Conservation (phyloP, 1,139 yeast genomes). For the Yamadazyma sp. region DNA sequence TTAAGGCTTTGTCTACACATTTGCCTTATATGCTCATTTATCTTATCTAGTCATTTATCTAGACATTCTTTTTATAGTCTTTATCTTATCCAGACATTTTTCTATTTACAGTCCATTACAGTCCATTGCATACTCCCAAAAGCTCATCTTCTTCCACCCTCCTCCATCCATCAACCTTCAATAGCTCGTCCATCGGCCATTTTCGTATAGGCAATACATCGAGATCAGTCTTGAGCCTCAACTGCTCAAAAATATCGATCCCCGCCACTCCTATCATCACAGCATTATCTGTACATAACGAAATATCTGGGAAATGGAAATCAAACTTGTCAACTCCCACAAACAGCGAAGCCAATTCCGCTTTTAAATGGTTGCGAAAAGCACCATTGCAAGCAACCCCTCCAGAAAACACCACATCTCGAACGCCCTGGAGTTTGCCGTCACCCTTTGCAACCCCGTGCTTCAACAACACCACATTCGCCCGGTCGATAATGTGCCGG, state of each 20-base stretch:
- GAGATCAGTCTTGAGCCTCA: constrained; percentile 48
- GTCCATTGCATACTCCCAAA: too few species aligned
- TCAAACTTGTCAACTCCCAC: constrained; percentile 10
- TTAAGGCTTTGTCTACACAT: too few species aligned
- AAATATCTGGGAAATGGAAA: constrained; percentile 66
- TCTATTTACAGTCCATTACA: too few species aligned
- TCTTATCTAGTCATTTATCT: too few species aligned
- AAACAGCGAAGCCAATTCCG: constrained; percentile 25
- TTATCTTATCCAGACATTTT: too few species aligned
- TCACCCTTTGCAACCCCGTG: constrained; percentile 29
- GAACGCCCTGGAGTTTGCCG: constrained; percentile 41
- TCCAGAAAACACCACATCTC: constrained; percentile 79
- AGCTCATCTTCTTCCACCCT: constrained; percentile 5
- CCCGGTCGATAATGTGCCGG: constrained; percentile 66
- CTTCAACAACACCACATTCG: constrained; percentile 49
- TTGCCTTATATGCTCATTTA: too few species aligned
- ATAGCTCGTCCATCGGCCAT: constrained; percentile 67
- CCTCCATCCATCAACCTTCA: constrained; percentile 53
- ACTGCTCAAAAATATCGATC: constrained; percentile 70
- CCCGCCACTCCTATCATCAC: constrained; percentile 99
- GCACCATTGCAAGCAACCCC: constrained; percentile 84
- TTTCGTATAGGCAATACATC: constrained; percentile 60
- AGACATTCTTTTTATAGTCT: too few species aligned
- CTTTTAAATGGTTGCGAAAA: constrained; percentile 52
- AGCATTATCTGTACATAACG: constrained; percentile 91